Conservation (phyloP, 495 filamentous ascomycete species). For the Trichoderma asperelloides region DNA sequence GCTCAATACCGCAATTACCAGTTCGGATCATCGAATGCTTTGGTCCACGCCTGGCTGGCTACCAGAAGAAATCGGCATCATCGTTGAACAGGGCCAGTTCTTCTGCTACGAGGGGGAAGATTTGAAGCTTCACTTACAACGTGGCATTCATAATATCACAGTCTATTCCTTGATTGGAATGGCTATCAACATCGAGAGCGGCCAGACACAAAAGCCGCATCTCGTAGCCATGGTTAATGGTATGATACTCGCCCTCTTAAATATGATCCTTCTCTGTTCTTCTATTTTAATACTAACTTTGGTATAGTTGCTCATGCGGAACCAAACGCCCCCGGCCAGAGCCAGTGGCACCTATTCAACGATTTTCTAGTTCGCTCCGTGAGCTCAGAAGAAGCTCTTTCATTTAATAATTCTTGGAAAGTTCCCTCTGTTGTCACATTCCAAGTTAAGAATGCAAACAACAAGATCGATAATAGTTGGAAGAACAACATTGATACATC, state of each 20-base stretch:
- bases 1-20: slow-evolving; percentile 70
- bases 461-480: slow-evolving; percentile 76
- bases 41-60: slow-evolving; percentile 88
- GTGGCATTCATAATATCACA: slow-evolving; percentile 56
- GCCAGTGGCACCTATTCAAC: slow-evolving; percentile 90
- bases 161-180: slow-evolving; percentile 91
- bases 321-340: slow-evolving; percentile 38
- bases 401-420: slow-evolving; percentile 87
- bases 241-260: slow-evolving; percentile 21
- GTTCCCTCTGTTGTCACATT: slow-evolving; percentile 76
- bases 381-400: slow-evolving; percentile 67
- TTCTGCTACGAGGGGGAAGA: slow-evolving; percentile 89
- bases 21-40: slow-evolving; percentile 59
- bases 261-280: background rate
- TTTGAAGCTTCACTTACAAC: slow-evolving; percentile 55
- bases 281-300: slow-evolving; percentile 7
- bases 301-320: slow-evolving; percentile 60
- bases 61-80: slow-evolving; percentile 83
- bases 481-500: slow-evolving; percentile 72
- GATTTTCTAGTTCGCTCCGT: slow-evolving; percentile 89
- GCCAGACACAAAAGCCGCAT: slow-evolving; percentile 76
- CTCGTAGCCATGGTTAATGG: slow-evolving; percentile 84
- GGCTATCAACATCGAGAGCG: slow-evolving; percentile 78
- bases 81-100: slow-evolving; percentile 71
- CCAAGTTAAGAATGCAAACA: slow-evolving; percentile 66